A percentile compares a stretch with the other conserved stretches of the same genome.
These are phyloP conservation scores for Solanum ossicruentum DNA, from an alignment of 257 asterid species.

Conservation along the genomic window DNA sequence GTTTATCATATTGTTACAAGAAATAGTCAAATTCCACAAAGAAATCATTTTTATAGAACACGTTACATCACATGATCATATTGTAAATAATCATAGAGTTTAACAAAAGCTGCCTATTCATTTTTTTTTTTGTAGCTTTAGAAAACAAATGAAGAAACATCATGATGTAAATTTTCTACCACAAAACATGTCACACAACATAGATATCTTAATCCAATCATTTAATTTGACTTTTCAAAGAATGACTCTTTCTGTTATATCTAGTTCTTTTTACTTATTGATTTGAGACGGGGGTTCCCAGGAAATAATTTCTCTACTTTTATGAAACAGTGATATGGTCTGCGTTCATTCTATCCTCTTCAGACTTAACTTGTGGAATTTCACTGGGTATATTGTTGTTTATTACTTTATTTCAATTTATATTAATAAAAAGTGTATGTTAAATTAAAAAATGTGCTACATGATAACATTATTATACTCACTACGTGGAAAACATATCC, in stretches of 20 bases:
- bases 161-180: not conserved
- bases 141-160: not conserved
- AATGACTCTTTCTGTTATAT: too few relatives aligned
- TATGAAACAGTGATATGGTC: too few relatives aligned
- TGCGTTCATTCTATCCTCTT: too few relatives aligned
- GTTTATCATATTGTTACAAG: not conserved
- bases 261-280: too few relatives aligned
- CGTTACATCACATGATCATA: not conserved
- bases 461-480: not conserved
- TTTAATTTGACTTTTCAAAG: not conserved
- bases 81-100: not conserved
- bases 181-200: not conserved
- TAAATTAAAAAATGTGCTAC: not conserved
- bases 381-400: too few relatives aligned
- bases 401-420: not conserved
- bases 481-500: not conserved
- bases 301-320: too few relatives aligned
- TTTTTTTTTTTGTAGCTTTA: not conserved
- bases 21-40: not conserved
- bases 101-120: not conserved
- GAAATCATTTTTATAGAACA: not conserved
- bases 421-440: not conserved
- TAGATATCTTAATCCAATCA: not conserved
- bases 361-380: too few relatives aligned
- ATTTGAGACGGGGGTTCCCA: rapidly evolving